These are phyloP conservation scores for Syzygium aromaticum DNA, from an alignment of 345 rosid genomes.

Conservation along the genomic window DNA sequence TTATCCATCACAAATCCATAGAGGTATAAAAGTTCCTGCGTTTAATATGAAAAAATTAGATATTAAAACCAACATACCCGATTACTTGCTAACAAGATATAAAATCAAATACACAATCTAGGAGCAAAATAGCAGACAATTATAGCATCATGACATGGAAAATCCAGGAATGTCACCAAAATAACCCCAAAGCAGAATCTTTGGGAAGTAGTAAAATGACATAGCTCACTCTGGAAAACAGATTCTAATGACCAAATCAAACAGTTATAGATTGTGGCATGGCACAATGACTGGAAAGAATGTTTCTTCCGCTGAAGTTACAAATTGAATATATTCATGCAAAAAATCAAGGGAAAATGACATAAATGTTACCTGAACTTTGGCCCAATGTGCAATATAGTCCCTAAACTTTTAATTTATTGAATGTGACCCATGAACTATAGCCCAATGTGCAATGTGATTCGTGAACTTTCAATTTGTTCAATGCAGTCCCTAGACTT, in stretches of 20 bases:
- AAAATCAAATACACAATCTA: neutral
- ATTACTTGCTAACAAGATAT: neutral
- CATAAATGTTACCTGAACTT: too few species aligned
- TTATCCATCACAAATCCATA: constrained; percentile 82
- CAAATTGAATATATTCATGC: neutral
- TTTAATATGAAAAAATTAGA: neutral
- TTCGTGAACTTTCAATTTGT: too few species aligned
- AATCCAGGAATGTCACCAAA: neutral
- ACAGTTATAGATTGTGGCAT: neutral
- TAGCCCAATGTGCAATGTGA: too few species aligned
- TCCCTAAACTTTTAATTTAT: too few species aligned
- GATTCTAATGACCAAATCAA: neutral
- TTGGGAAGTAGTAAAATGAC: neutral
- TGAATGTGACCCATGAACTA: too few species aligned
- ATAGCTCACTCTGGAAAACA: neutral
- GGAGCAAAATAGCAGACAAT: neutral
- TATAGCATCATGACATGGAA: neutral
- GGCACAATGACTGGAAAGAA: neutral
- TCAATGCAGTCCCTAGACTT: too few species aligned
- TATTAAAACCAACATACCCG: neutral
- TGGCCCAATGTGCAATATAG: too few species aligned
- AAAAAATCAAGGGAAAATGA: neutral
- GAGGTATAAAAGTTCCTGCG: constrained; percentile 88
- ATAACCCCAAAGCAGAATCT: neutral
- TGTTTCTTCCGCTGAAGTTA: neutral